Evolutionary conservation across 2,329 filamentous ascomycete species (phyloP), one percentile per base, ranked within the genome.

Genomic region (Neopestalotiopsis sp.): DNA sequence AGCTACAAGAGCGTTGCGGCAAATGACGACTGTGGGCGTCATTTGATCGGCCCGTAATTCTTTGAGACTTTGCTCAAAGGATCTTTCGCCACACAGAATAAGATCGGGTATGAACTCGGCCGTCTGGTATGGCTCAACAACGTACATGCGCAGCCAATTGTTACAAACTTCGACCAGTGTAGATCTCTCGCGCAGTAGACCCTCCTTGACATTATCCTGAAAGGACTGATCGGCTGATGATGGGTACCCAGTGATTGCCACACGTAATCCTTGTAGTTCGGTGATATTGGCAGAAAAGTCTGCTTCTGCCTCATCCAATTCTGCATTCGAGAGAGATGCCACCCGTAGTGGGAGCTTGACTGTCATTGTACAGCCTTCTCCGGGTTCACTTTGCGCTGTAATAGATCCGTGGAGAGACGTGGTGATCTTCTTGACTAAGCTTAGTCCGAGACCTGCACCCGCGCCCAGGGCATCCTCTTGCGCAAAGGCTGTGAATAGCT

Each of bases 361-460:
- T 0, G 71, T 74, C 2, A 81, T 77, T 0, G 73, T 79, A 2
- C 82, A 83, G 5, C 74, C 73, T 68, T 9, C 68, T 62, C n/a
- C 70, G 1, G 73, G 53, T 12, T 70, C 53, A 14, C 73, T 74
- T 56, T 73, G 63, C 20, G 74, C 70, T 12, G 40, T 68, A 13
- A 76, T 69, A 2, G 70, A 70, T 2, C 72, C 73, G 1, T 56
- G 68, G 1, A 75, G 17, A 49, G 69, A 69, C 10, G 66, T 70
- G 3, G 72, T 86, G 6, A 93, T 87, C 62, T 83, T 81, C 30
- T 86, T 85, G 3, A 93, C 91, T 6, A 93, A 87, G 56, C 88
- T 90, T 38, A 93, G 78, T 0, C 91, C 91, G 0, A 93, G 81
- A 0, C 91, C 91, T 0, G 88, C 87, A 0, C 91, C 91, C 0